Evolutionary conservation across 768 basidiomycete species (phyloP).

Genomic region (Rickenella mellea): DNA sequence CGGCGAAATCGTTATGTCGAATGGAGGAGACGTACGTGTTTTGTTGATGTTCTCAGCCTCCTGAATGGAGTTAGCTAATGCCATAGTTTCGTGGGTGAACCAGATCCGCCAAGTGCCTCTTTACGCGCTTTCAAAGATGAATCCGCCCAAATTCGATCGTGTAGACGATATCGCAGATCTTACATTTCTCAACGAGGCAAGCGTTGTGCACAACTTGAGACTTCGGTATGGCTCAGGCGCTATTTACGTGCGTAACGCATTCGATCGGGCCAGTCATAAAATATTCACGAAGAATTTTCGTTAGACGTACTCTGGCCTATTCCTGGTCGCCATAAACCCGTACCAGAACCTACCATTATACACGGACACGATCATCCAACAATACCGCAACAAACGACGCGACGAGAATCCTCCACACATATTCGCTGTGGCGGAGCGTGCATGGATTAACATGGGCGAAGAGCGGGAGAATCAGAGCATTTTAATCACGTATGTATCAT

Average conservation of each 20-base stretch:
- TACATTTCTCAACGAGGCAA: constrained; percentile 96
- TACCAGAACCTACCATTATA: constrained; percentile 90
- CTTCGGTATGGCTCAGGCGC: constrained; percentile 84
- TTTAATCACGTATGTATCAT: constrained; percentile 77
- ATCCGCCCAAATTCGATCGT: constrained; percentile 95
- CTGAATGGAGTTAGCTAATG: neutral
- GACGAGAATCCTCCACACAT: constrained; percentile 92
- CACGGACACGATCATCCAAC: constrained; percentile 76
- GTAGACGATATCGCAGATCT: constrained; percentile 98
- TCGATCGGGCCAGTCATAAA: neutral
- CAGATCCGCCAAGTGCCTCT: constrained; percentile 65
- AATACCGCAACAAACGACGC: constrained; percentile 82
- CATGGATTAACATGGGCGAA: constrained; percentile 98
- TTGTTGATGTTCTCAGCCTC: constrained; percentile 2
- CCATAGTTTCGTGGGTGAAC: neutral
- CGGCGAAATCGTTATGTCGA: constrained; percentile 78
- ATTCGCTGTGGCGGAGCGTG: constrained; percentile 93
- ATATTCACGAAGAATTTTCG: neutral
- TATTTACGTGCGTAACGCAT: constrained; percentile 68
- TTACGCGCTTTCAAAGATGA: constrained; percentile 88
- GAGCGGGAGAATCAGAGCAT: constrained; percentile 97
- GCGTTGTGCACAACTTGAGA: constrained; percentile 95
- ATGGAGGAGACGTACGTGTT: constrained; percentile 65
- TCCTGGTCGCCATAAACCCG: constrained; percentile 97
- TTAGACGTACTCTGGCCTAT: constrained; percentile 91